Conservation (phyloP, 768 basidiomycete genomes). For the Asterophora lycoperdoides region DNA sequence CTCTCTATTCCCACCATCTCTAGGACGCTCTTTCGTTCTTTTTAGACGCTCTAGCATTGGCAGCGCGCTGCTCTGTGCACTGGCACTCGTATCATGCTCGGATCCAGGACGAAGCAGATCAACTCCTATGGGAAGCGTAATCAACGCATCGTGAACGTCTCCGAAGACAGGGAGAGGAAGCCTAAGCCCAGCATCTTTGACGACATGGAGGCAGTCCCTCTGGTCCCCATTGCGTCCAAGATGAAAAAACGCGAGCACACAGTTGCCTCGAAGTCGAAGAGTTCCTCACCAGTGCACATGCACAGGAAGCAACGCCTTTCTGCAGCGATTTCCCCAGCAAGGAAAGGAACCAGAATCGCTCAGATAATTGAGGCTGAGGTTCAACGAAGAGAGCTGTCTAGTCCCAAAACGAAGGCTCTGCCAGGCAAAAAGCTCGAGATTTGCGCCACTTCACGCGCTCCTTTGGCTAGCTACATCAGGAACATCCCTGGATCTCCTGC, state of each 20-base stretch:
- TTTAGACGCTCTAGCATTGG: background rate
- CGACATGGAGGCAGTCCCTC: constrained; percentile 36
- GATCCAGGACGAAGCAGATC: constrained; percentile 60
- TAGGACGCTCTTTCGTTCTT: constrained; percentile 3
- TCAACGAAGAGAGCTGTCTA: constrained; percentile 1
- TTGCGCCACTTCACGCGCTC: constrained; percentile 28
- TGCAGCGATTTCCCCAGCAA: constrained; percentile 30
- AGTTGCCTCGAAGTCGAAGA: constrained; percentile 27
- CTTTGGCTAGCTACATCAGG: constrained; percentile 26
- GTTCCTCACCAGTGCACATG: constrained; percentile 28
- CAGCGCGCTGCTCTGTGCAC: constrained; percentile 17
- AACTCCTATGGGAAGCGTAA: constrained; percentile 61
- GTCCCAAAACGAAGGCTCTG: constrained; percentile 17
- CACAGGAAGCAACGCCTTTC: constrained; percentile 38
- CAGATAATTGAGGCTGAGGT: constrained; percentile 27
- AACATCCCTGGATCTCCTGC: constrained; percentile 38
- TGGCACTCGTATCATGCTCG: constrained; percentile 41
- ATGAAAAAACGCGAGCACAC: constrained; percentile 47
- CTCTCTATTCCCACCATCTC: constrained; percentile 1
- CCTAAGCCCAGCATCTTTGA: constrained; percentile 39
- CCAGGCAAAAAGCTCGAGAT: constrained; percentile 3
- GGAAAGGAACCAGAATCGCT: constrained; percentile 25
- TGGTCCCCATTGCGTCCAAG: constrained; percentile 36
- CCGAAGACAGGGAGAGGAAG: constrained; percentile 27
- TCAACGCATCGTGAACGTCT: constrained; percentile 53